Conservation (phyloP, 208 protist genomes). For the Leishmania mexicana region DNA sequence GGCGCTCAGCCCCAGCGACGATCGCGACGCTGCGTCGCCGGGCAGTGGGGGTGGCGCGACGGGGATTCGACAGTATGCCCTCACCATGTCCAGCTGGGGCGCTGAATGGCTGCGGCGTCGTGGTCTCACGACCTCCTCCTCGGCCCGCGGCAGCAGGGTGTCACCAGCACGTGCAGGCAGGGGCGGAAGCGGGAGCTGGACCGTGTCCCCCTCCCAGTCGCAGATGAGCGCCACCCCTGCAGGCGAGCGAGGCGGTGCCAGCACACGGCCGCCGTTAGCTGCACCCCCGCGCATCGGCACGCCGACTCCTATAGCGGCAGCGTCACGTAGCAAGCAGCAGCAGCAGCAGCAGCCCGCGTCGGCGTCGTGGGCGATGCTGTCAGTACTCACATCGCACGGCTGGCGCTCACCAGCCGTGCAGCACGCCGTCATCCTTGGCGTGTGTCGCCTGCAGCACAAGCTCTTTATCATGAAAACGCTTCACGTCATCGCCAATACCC, state of each 20-base stretch:
- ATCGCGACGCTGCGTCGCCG: constrained; percentile 10
- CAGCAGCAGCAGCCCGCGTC: neutral
- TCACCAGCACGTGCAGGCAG: neutral
- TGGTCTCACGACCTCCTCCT: neutral
- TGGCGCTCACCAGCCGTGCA: constrained; percentile 27
- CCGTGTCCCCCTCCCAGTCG: neutral
- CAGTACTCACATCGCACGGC: constrained; percentile 3
- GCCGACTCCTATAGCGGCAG: neutral
- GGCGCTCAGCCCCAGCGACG: constrained; percentile 11
- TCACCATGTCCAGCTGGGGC: constrained; percentile 11
- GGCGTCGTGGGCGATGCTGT: neutral
- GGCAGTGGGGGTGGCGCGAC: neutral
- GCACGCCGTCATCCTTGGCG: constrained; percentile 29
- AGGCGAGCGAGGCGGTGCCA: neutral
- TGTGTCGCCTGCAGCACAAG: constrained; percentile 53
- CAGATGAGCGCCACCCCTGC: neutral
- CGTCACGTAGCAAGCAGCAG: neutral
- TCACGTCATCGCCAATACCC: constrained; percentile 54
- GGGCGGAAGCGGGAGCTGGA: neutral
- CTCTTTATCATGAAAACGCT: constrained; percentile 59
- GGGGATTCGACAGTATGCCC: neutral
- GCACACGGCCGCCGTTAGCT: neutral
- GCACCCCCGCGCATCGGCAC: neutral
- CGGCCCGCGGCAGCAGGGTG: neutral
- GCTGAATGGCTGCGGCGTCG: constrained; percentile 29